phyloP scores from a whole-genome alignment of 2,329 filamentous ascomycete genomes.

The Trichoderma sp. region DNA sequence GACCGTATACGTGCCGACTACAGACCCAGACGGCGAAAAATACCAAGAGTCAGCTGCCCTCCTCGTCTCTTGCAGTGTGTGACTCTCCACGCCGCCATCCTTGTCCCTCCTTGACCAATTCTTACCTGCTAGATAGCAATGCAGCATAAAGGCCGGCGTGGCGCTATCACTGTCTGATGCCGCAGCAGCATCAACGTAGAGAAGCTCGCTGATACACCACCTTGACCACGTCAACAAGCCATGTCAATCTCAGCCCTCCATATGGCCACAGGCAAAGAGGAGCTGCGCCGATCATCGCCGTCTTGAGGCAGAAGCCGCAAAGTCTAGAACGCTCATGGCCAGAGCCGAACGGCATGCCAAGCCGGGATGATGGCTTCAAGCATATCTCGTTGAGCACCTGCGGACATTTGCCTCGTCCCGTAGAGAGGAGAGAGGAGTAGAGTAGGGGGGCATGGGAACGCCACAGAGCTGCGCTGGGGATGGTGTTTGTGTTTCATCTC shows the following conservation, averaged over 20 bases:
- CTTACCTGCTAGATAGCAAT: background rate
- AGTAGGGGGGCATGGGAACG: background rate
- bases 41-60: slow-evolving; percentile 11
- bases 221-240: background rate
- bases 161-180: background rate
- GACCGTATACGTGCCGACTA: background rate
- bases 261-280: background rate
- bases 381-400: slow-evolving; percentile 10
- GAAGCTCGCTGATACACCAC: slow-evolving; percentile 1
- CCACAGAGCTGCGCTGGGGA: background rate
- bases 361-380: slow-evolving; percentile 19
- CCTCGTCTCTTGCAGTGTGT: background rate
- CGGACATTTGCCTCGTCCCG: slow-evolving; percentile 3
- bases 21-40: no score
- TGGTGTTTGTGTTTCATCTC: background rate
- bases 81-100: background rate
- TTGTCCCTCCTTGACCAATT: background rate
- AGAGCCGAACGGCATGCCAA: slow-evolving; percentile 24
- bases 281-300: slow-evolving; percentile 27
- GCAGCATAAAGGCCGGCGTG: background rate
- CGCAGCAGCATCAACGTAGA: background rate
- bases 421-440: background rate
- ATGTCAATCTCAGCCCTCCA: background rate
- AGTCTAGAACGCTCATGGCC: slow-evolving; percentile 26
- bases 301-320: slow-evolving; percentile 5